Conservation (phyloP, 1,284 basidiomycete genomes). For the Cryptococcus floricola region DNA sequence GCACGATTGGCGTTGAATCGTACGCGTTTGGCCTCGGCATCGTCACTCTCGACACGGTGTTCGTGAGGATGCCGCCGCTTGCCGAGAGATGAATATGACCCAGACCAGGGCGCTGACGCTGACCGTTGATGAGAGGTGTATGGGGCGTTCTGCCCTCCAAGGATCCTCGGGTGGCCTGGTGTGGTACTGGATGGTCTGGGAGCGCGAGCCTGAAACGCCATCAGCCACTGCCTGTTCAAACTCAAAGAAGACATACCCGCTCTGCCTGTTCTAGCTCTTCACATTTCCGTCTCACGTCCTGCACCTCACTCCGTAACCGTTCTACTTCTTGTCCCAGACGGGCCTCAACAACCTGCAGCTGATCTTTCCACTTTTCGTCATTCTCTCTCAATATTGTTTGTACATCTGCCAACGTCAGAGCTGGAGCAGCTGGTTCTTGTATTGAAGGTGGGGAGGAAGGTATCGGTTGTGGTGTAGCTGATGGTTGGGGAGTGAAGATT, state of each 20-base stretch:
- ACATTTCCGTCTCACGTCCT: not conserved
- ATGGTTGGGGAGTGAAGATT: constrained; percentile 1
- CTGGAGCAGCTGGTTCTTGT: not conserved
- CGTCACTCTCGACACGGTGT: not conserved
- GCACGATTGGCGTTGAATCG: constrained; percentile 7
- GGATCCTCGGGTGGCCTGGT: no score
- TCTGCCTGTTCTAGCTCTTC: constrained; percentile 1
- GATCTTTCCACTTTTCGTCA: constrained; percentile 11
- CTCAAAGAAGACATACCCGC: not conserved
- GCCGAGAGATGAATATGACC: not conserved
- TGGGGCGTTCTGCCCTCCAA: no score
- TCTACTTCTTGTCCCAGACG: constrained; percentile 20
- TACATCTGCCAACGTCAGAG: constrained; percentile 3
- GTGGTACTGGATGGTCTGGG: no score
- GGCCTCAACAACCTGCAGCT: constrained; percentile 11
- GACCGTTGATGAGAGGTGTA: not conserved
- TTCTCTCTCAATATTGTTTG: constrained; percentile 8
- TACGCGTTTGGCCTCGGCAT: constrained; percentile 9
- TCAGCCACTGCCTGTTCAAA: not conserved
- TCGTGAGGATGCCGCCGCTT: not conserved
- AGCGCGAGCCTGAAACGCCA: not conserved
- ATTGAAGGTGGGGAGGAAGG: not conserved
- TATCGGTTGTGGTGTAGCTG: not conserved
- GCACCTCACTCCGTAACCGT: constrained; percentile 11
- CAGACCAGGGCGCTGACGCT: not conserved